These are phyloP conservation scores for Pleurostoma richardsiae DNA, from an alignment of 2,329 filamentous ascomycete species.

Conservation along the genomic window DNA sequence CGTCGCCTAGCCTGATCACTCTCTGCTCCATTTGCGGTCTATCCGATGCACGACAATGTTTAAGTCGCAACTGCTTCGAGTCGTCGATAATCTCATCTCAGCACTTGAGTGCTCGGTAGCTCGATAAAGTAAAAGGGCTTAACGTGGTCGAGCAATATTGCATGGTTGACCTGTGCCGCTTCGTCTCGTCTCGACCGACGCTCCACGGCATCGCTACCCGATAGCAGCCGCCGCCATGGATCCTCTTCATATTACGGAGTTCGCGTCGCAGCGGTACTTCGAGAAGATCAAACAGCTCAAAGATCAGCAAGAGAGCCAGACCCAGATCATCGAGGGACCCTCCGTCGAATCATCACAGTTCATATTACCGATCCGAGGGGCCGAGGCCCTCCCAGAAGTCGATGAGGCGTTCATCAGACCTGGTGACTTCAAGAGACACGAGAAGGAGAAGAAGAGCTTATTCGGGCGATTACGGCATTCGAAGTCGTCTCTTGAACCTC, in stretches of 20 bases:
- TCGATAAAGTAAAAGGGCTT: background rate
- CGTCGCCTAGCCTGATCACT: no score
- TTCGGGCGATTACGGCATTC: slow-evolving; percentile 7
- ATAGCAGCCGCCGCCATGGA: slow-evolving; percentile 43
- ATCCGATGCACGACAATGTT: slow-evolving; percentile 26
- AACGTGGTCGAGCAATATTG: background rate
- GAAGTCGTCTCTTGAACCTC: slow-evolving; percentile 5
- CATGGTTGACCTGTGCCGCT: slow-evolving; percentile 6
- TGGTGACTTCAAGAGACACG: slow-evolving; percentile 15
- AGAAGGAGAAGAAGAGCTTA: slow-evolving; percentile 13
- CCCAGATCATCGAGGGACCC: slow-evolving; percentile 14
- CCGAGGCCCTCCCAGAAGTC: slow-evolving; percentile 7
- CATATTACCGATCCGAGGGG: slow-evolving; percentile 19
- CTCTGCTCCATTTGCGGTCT: background rate
- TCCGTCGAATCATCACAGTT: slow-evolving; percentile 20
- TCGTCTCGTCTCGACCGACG: slow-evolving; percentile 9
- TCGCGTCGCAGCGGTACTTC: slow-evolving; percentile 61
- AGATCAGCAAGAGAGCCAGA: slow-evolving; percentile 37
- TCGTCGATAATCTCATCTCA: slow-evolving; percentile 12
- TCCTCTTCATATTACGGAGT: slow-evolving; percentile 59
- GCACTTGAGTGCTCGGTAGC: background rate
- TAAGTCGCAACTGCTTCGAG: slow-evolving; percentile 17
- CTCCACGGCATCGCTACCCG: slow-evolving; percentile 12
- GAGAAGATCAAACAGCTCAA: slow-evolving; percentile 54
- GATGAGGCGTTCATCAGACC: slow-evolving; percentile 12